Evolutionary conservation across 208 protist species (phyloP), one percentile per base, ranked within the genome.

Genomic region (Acanthamoeba castellanii): DNA sequence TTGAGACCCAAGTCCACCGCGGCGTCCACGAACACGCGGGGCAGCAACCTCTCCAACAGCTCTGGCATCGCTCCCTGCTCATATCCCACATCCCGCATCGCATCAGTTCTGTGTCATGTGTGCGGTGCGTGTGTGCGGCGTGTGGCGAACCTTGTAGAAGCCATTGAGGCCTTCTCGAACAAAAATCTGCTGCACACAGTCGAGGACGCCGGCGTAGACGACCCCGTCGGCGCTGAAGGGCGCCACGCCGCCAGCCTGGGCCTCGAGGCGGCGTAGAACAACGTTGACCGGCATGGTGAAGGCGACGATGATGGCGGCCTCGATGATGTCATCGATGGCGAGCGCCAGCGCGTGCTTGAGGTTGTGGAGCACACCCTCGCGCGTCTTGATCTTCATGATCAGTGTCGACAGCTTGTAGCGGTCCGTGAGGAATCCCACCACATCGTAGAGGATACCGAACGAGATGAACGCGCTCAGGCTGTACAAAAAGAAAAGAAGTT

Each of bases 201-300:
- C 70, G 37, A 81, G 16, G 37, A 81, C 32, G 20, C 70, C 70
- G 27, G 30, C 70, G 37, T 81, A 81, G 25, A 81, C 70, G 37
- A 81, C 70, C 27, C 70, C 70, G 1, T 81, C 30, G 34, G 70
- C 70, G 30, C 25, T 81, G 37, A 81, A 81, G 34, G 70, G 70
- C 30, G 70, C 70, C 30, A 81, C 70, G 37, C 70, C 70, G 30
- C 70, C 70, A 2, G 70, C 22, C 70, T 81, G 70, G 37, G 70
- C 70, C 37, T 81, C 70, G 34, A 81, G 70, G 37, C 70, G 70
- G 20, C 70, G 70, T 0, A 81, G 70, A 0, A 81, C 37, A 14
- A 81, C 70, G 70, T 81, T 81, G 70, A 30, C 70, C 13, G 70
- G 70, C 70, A 81, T 81, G 70, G 70, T 81, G 70, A 81, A 42